Evolutionary conservation across 2,329 filamentous ascomycete genomes (phyloP), one percentile per base, ranked within the genome.

Genomic region (Colletotrichum filicis): DNA sequence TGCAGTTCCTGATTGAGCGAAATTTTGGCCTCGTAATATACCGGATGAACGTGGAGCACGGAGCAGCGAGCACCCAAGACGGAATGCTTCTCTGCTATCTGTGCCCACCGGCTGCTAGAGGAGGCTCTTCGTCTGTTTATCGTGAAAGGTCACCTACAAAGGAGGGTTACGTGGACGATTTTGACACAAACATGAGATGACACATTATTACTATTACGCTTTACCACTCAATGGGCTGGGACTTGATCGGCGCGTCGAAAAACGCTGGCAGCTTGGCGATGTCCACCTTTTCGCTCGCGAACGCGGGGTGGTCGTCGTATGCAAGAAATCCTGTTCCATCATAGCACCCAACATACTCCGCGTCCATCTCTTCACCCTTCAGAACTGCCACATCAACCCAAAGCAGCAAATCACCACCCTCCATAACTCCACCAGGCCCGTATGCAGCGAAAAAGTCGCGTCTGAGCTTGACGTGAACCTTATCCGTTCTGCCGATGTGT

Each of bases 391-490:
- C 65, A 30, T 72, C 69, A 19, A 72, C 69, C 69, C 69, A 72
- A 24, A 72, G 69, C 22, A 72, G 59, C 24, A 72, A 30, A 24
- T 72, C 69, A 19, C 69, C 69, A 5, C 69, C 69, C 53, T 72
- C 69, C 69, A 72, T 72, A 2, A 61, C 49, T 22, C 69, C 69
- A 35, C 69, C 69, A 35, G 69, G 69, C 12, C 69, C 69, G 22
- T 72, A 72, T 24, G 69, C 58, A 4, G 32, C 53, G 11, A 72
- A 68, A n/a, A 72, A 72, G 65, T 68, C 69, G 19, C 58, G 61
- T 53, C 69, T 72, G 19, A 72, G 69, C 59, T 72, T 72, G 37
- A 72, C 65, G 37, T 72, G 65, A 37, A 72, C 65, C 65, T 72
- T 72, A 42, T 72, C 69, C 32, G 46, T 58, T 24, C 69, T 24